Conservation (phyloP, 2,329 filamentous ascomycete species). For the Zymoseptoria passerinii region DNA sequence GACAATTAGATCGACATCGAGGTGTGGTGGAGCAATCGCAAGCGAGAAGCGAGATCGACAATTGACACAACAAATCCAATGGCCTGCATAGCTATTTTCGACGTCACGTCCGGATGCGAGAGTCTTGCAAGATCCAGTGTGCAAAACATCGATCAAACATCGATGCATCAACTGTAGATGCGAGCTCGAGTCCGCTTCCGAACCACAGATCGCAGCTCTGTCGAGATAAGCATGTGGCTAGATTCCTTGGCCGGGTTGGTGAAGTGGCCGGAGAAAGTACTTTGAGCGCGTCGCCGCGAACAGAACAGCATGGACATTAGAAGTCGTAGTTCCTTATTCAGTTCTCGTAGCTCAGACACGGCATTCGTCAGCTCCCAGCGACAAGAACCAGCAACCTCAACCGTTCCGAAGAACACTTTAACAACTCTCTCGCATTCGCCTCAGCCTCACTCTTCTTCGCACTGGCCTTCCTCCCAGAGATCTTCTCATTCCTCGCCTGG, state of each 20-base stretch:
- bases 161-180: too few relatives aligned
- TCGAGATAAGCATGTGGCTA: conserved; percentile 5
- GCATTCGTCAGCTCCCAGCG: conserved; percentile 2
- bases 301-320: not conserved
- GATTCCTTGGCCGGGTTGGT: not conserved
- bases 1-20: too few relatives aligned
- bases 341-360: not conserved
- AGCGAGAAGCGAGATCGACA: too few relatives aligned
- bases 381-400: conserved; percentile 10
- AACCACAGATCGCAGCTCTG: not conserved
- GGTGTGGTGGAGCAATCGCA: too few relatives aligned
- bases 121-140: too few relatives aligned
- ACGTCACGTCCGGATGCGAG: too few relatives aligned
- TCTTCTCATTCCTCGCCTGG: conserved; percentile 39
- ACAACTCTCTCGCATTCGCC: conserved; percentile 27
- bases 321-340: conserved; percentile 2
- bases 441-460: conserved; percentile 29
- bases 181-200: too few relatives aligned
- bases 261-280: conserved; percentile 1
- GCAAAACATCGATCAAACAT: too few relatives aligned
- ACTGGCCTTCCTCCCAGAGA: conserved; percentile 38
- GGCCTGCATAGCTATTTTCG: too few relatives aligned
- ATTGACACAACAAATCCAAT: too few relatives aligned
- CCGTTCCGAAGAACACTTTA: conserved; percentile 29
- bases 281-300: conserved; percentile 2